Evolutionary conservation across 108 stramenopile species (phyloP), one percentile per base, ranked within the genome.

Genomic region (Fragilariopsis cylindrus): DNA sequence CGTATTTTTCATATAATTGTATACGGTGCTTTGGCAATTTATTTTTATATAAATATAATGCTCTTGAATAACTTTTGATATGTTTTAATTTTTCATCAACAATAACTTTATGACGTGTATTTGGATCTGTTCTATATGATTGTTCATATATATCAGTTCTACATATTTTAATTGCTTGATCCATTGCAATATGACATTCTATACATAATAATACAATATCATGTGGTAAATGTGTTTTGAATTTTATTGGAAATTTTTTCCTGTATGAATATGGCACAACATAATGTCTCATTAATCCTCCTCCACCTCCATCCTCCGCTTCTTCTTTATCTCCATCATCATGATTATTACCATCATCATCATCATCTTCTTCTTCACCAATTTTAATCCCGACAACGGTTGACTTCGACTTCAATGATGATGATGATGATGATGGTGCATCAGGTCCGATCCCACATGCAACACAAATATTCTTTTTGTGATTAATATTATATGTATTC

Each of bases 201-300:
- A 87, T 76, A 74, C 94, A 95, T 7, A 95, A 45, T 4, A 95
- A 75, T 50, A 92, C 94, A 41, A 92, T 79, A 74, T 95, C 94
- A 80, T 92, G 91, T 5, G 90, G 87, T 77, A 88, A 67, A 73
- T 92, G 94, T 6, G 90, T 84, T 64, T 95, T 95, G 86, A 85
- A 95, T 49, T 81, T 73, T 7, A 74, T 57, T 1, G 94, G 92
- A 52, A 95, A 74, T 16, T 88, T 56, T 0, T 73, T 69, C 7
- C 92, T 85, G 55, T 88, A 95, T 39, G 81, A 64, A 58, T 91
- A 89, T 0, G 94, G 94, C 16, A 95, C 92, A 56, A 95, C 82
- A 75, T 91, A 95, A 69, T 92, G 91, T 46, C 92, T 73, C 81
- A 91, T 91, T 43, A 82, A 77, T 47, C 87, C 67, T 16, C 30